Percentiles rank a stretch among this genome's conserved stretches.
These are phyloP conservation scores for Thielaviopsis euricoi DNA, from an alignment of 2,329 filamentous ascomycete species.

Conservation along the genomic window DNA sequence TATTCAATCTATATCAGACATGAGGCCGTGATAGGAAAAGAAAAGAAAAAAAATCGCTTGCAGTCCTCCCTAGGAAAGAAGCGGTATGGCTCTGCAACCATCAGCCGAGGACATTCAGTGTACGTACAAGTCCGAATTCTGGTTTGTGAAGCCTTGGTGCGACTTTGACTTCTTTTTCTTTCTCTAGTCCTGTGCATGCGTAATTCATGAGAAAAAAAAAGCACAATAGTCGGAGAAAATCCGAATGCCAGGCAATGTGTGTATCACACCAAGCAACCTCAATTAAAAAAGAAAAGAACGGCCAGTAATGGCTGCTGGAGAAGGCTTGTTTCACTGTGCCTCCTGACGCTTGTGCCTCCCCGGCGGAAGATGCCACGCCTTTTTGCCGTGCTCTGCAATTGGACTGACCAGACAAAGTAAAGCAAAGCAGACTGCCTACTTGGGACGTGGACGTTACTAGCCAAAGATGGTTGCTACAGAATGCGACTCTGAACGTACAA, in stretches of 20 bases:
- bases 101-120: background rate
- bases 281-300: background rate
- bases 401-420: background rate
- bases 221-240: background rate
- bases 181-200: no score
- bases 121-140: background rate
- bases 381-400: background rate
- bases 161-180: background rate
- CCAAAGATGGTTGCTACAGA: no score
- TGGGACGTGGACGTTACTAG: no score
- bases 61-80: background rate
- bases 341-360: background rate
- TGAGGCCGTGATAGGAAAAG: background rate
- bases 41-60: no score
- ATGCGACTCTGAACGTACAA: no score
- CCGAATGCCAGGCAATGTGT: background rate
- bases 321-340: background rate
- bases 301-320: background rate
- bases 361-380: background rate
- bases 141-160: background rate
- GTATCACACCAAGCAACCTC: background rate
- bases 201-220: background rate
- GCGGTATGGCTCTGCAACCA: background rate
- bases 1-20: background rate
- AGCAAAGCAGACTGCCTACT: no score